Base-by-base conservation (phyloP, 306 rosid genomes). In the Vachellia collinsii region DNA sequence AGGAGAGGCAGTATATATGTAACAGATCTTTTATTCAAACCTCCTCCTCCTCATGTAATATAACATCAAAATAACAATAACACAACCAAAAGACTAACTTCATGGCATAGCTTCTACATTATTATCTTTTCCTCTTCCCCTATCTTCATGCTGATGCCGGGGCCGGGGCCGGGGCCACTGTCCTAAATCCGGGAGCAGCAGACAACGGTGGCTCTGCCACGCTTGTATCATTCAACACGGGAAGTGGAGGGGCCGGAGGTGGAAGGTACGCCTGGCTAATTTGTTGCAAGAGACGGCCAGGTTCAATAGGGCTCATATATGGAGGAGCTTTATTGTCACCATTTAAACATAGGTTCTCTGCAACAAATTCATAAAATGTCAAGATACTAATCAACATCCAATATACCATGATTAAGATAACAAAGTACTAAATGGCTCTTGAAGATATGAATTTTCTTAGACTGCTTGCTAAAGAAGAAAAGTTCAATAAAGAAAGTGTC, bases 131-230 rank as follows among this genome's bases (percentile, higher is more conserved):
- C 44, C 69, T 46, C 62, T 62, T 43, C 62, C 48, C 16, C 41
- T 64, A 41, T 38, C 73, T 77, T 66, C 36, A 84, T 56, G 50
- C 13, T 71, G 72, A 25, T 61, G 37, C 53, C 1, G 76, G 70
- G 61, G 37, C 37, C 1, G 79, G 70, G 0, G 75, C 81, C 50
- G 78, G 63, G 81, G 88, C 74, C 68, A 48, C 37, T 48, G 73
- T 54, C 22, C 77, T 58, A n/a, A 22, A 36, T 20, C 63, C 37
- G 41, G 80, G 53, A 74, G 77, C 72, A 22, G 85, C 11, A 39
- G 97, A 92, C 87, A 94, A 79, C 62, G 94, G 98, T 63, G 93
- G 69, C 78, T 94, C 97, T 0, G 64, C 16, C 80, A 94, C 92
- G 72, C 90, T 91, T 2, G 4, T 63, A 14, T 41, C 84, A 3